A percentile compares a stretch with the other conserved stretches of the same genome.
Conservation (phyloP, 2,329 filamentous ascomycete species). For the Beauveria asiatica region DNA sequence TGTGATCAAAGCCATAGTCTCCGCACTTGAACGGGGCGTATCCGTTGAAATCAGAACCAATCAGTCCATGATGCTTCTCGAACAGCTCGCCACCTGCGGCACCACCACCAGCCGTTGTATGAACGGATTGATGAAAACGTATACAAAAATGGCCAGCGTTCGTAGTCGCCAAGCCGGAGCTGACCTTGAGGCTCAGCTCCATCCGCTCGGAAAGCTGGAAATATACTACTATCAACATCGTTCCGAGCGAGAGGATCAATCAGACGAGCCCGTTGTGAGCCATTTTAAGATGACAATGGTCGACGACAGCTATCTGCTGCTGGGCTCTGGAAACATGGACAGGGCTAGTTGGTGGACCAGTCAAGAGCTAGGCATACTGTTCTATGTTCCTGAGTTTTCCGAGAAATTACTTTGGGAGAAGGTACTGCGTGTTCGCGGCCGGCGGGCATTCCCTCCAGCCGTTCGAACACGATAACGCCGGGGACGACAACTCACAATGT, state of each 20-base stretch:
- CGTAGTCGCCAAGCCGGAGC: slow-evolving; percentile 14
- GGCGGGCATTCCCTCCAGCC: slow-evolving; percentile 1
- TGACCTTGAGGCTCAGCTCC: slow-evolving; percentile 35
- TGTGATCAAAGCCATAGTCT: slow-evolving; percentile 52
- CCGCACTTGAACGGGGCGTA: slow-evolving; percentile 56
- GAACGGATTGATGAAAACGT: slow-evolving; percentile 46
- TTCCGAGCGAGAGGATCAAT: slow-evolving; percentile 19
- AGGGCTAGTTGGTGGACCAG: slow-evolving; percentile 81
- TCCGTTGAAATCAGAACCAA: slow-evolving; percentile 60
- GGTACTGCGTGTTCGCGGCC: slow-evolving; percentile 28
- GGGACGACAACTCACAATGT: too few species aligned
- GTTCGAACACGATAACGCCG: too few species aligned
- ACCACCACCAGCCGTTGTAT: slow-evolving; percentile 64
- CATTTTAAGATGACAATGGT: slow-evolving; percentile 73
- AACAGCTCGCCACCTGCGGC: slow-evolving; percentile 72
- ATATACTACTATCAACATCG: slow-evolving; percentile 50
- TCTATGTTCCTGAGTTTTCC: slow-evolving; percentile 34
- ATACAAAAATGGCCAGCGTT: slow-evolving; percentile 28
- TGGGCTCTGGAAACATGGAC: slow-evolving; percentile 80
- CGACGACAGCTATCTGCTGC: slow-evolving; percentile 56
- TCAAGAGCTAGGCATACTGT: slow-evolving; percentile 67
- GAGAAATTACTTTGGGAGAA: slow-evolving; percentile 30
- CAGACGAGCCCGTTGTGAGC: slow-evolving; percentile 58
- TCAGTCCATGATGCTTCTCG: slow-evolving; percentile 62
- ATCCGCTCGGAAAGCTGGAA: slow-evolving; percentile 39